These are phyloP conservation scores for Quercus robur DNA, from an alignment of 306 rosid species.

Conservation along the genomic window DNA sequence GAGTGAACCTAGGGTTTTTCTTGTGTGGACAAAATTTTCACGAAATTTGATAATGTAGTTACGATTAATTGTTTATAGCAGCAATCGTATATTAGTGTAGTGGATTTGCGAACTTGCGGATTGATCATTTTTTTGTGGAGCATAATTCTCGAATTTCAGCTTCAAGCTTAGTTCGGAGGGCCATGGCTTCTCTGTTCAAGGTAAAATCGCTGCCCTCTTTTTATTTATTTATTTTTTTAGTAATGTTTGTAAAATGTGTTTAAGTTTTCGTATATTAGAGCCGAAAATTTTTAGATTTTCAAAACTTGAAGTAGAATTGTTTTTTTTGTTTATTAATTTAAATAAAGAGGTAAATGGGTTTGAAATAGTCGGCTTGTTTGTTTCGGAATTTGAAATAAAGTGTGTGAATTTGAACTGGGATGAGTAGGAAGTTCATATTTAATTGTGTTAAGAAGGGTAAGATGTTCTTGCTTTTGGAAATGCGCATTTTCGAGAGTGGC, in stretches of 20 bases:
- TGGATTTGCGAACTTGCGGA: neutral
- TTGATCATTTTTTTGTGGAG: neutral
- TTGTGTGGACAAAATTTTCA: neutral
- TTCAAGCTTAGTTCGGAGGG: neutral
- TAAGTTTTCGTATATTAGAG: neutral
- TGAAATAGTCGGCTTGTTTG: neutral
- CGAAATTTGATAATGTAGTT: neutral
- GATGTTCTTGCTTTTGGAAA: neutral
- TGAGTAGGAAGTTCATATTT: neutral
- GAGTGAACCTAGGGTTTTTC: neutral
- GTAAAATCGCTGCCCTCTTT: neutral
- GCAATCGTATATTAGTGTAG: neutral
- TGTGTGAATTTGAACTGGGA: neutral
- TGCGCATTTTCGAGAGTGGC: neutral
- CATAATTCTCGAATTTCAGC: neutral
- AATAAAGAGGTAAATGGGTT: neutral
- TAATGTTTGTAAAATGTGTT: neutral
- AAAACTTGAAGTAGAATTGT: neutral
- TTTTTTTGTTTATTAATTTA: neutral
- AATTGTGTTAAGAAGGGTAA: neutral
- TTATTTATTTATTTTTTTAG: neutral
- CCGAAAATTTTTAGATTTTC: neutral
- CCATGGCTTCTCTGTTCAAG: slow-evolving; percentile 9
- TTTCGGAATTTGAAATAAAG: neutral
- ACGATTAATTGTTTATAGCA: neutral